Base-by-base conservation (phyloP, 2,329 filamentous ascomycete genomes). In the Ilyonectria destructans region DNA sequence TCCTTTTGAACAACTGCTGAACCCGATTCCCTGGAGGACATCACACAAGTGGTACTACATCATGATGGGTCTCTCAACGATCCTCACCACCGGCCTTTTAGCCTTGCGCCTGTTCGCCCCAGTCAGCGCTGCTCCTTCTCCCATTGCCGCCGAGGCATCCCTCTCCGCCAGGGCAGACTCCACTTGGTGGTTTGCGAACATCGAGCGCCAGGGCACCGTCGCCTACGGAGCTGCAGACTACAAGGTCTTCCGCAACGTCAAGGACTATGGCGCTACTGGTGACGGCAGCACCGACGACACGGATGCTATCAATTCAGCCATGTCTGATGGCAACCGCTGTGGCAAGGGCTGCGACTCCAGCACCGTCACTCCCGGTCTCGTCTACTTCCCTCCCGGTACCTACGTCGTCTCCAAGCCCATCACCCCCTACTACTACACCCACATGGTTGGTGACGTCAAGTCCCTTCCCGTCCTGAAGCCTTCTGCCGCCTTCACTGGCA, bases 351-450 rank as follows among this genome's bases (percentile, higher is more conserved):
- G 96, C 79, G 93, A 96, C 79, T 97, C 94, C 2, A 90, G 89
- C 35, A 98, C 96, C 3, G 88, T 89, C n/a, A 90, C 90, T 1
- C 96, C 96, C 0, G 96, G 94, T 29, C 84, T 98, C 15, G 90
- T 98, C 60, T 98, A 97, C 85, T 97, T 98, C 85, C 95, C 95
- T 45, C 86, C 93, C 12, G 95, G 96, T 72, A 97, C 91, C 64
- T 98, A 98, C 78, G 77, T 93, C 19, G 91, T 98, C 74, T 94
- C 90, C 78, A 88, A 86, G 76, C 93, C 96, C 23, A 89, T 98
- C 72, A 83, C 95, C 58, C 92, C 95, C 80, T 92, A 92, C 81
- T 98, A 98, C 86, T 97, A 97, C 85, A 97, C 95, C 10, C 95
- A 98, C 80, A 89, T 98, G 69, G 86, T 98, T 40, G 96, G 96